Conservation (phyloP, 2,329 filamentous ascomycete genomes). For the Trichoderma lentiforme region DNA sequence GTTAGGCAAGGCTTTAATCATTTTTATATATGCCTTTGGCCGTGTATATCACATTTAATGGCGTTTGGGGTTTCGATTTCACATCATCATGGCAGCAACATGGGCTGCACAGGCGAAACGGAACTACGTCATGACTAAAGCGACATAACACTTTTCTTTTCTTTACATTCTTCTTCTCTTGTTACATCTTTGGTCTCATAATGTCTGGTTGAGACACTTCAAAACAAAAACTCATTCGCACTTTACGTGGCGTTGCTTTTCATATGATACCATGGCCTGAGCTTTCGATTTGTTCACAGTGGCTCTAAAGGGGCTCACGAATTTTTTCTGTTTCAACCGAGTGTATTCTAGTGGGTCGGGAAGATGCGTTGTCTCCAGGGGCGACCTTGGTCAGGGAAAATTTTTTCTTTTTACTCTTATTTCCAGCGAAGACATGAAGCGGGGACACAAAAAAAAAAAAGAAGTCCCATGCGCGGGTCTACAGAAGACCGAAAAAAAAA, state of each 20-base stretch:
- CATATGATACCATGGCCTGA: constrained; percentile 21
- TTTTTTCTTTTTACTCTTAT: background rate
- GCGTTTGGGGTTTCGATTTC: constrained; percentile 9
- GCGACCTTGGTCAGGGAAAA: constrained; percentile 18
- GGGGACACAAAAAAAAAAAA: background rate
- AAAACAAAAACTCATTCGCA: constrained; percentile 9
- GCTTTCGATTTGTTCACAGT: background rate
- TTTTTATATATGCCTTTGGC: constrained; percentile 1
- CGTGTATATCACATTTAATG: constrained; percentile 13
- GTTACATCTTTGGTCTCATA: constrained; percentile 15
- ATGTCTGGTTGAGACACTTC: constrained; percentile 15
- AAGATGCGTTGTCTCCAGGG: constrained; percentile 19
- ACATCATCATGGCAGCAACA: constrained; percentile 11
- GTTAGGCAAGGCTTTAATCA: constrained; percentile 12
- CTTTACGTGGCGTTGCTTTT: constrained; percentile 19
- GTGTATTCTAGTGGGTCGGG: constrained; percentile 19
- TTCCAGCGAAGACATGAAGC: constrained; percentile 15
- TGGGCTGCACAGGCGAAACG: constrained; percentile 14
- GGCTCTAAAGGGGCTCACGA: constrained; percentile 2
- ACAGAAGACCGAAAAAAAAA: constrained; percentile 11
- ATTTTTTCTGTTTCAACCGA: background rate
- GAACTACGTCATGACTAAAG: constrained; percentile 16
- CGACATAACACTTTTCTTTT: background rate
- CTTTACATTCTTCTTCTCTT: constrained; percentile 1
- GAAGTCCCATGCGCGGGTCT: background rate